Base-by-base conservation (phyloP, 352 stramenopile genomes). In the Globisporangium camurandrum region DNA sequence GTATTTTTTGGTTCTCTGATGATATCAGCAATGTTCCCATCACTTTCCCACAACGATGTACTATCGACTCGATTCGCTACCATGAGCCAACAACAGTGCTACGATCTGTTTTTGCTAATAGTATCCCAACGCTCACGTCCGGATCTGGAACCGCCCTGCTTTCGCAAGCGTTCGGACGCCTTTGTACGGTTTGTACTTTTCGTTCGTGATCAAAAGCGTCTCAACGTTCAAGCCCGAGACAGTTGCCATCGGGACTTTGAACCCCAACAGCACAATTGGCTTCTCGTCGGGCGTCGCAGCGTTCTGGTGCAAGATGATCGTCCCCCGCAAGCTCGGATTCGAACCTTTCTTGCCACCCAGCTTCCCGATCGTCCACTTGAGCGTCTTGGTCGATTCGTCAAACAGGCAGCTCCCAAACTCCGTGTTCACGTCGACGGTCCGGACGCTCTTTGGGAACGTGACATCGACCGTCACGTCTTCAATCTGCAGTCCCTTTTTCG, bases 181-280 rank as follows among this genome's bases (percentile, higher is more conserved):
- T 79, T 99, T 99, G 84, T 98, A 99, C 8, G 95, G 96, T 57
- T 94, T 95, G 74, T 99, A 99, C 53, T 88, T 89, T 70, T 99
- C 96, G 63, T 97, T 97, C 27, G 84, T 93, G 45, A 98, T 80
- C 38, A 95, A 58, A 40, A 99, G 64, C 40, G 95, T 97, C 62
- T 95, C 91, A 37, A 99, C 95, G 39, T 93, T 89, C 42, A 99
- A 65, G 12, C 95, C 95, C 56, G 89, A 98, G 39, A 98, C 92
- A 8, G 93, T 98, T 11, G 93, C 85, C 69, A 98, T 88, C 17
- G 95, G 81, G 49, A 98, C 95, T 65, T 98, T 98, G 82, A 98
- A 99, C 43, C 84, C 83, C 1, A 99, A 60, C 37, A 95, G 73
- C 43, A 99, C 80, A 54, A 97, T 85, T n/a, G 93, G 93, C 60